Evolutionary conservation across 805 yeast species (phyloP).

Genomic region (Wickerhamomyces canadensis): DNA sequence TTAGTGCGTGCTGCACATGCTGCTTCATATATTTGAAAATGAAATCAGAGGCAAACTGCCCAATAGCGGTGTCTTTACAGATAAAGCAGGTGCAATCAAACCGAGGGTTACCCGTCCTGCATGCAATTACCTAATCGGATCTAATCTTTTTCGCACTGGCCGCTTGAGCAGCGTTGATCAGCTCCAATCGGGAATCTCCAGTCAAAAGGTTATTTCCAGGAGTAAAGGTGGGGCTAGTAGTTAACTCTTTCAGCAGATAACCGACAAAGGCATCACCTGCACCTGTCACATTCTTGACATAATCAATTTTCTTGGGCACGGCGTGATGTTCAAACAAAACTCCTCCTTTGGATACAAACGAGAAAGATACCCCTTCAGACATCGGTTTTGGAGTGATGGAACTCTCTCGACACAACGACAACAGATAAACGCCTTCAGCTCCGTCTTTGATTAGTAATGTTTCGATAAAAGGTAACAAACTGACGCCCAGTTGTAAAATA

Average conservation of each 20-base stretch:
- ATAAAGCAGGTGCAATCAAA: too few relatives aligned
- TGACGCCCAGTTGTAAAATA: conserved; percentile 59
- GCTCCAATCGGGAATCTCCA: background rate
- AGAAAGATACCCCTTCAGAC: conserved; percentile 9
- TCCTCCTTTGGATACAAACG: conserved; percentile 32
- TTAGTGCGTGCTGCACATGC: too few relatives aligned
- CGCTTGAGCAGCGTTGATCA: conserved; percentile 32
- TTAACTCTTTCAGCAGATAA: conserved; percentile 21
- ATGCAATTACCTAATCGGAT: background rate
- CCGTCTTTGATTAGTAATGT: conserved; percentile 66
- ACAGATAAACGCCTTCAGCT: conserved; percentile 47
- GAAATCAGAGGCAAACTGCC: too few relatives aligned
- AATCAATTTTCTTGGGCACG: conserved; percentile 29
- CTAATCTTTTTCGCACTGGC: conserved; percentile 5
- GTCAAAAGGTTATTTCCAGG: background rate
- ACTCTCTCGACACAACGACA: conserved; percentile 29
- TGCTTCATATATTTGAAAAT: too few relatives aligned
- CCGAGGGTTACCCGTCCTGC: too few relatives aligned
- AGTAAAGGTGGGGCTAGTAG: conserved; percentile 41
- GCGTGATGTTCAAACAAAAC: conserved; percentile 60
- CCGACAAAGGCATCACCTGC: conserved; percentile 71
- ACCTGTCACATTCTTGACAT: conserved; percentile 68
- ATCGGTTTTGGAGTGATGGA: too few relatives aligned
- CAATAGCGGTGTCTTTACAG: too few relatives aligned
- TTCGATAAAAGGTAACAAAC: conserved; percentile 70